Conservation (phyloP, 2,329 filamentous ascomycete species). For the Sporothrix pallida region DNA sequence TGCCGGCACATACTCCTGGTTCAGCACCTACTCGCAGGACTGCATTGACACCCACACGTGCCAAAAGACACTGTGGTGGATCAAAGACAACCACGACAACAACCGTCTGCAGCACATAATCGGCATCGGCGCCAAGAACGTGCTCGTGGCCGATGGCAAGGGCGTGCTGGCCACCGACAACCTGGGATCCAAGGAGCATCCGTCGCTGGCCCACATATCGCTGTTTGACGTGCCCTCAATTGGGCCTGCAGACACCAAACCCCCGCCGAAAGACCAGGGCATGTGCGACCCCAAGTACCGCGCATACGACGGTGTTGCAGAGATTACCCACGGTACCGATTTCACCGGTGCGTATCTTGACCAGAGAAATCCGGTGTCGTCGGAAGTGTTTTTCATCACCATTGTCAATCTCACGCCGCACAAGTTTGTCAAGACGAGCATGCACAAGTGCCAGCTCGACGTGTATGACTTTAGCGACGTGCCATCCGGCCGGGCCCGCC, state of each 20-base stretch:
- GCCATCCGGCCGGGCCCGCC: background rate
- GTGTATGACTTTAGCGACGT: slow-evolving; percentile 4
- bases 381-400: background rate
- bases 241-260: too few species aligned
- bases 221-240: slow-evolving; percentile 38
- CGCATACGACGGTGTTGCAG: background rate
- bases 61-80: slow-evolving; percentile 39
- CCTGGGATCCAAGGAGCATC: slow-evolving; percentile 42
- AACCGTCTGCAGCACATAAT: slow-evolving; percentile 42
- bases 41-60: slow-evolving; percentile 36
- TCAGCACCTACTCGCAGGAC: background rate
- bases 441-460: slow-evolving; percentile 9
- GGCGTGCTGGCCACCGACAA: slow-evolving; percentile 42
- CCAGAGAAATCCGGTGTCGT: background rate
- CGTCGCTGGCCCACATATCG: slow-evolving; percentile 43
- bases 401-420: slow-evolving; percentile 18
- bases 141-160: slow-evolving; percentile 40
- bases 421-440: slow-evolving; percentile 5
- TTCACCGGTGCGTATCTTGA: background rate
- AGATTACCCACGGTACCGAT: background rate
- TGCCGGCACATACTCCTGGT: slow-evolving; percentile 43
- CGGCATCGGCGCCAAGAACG: slow-evolving; percentile 45
- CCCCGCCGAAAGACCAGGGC: too few species aligned
- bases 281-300: background rate
- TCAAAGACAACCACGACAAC: slow-evolving; percentile 40